Base-by-base conservation (phyloP, 768 basidiomycete species). In the Pleurotus sapidus region DNA sequence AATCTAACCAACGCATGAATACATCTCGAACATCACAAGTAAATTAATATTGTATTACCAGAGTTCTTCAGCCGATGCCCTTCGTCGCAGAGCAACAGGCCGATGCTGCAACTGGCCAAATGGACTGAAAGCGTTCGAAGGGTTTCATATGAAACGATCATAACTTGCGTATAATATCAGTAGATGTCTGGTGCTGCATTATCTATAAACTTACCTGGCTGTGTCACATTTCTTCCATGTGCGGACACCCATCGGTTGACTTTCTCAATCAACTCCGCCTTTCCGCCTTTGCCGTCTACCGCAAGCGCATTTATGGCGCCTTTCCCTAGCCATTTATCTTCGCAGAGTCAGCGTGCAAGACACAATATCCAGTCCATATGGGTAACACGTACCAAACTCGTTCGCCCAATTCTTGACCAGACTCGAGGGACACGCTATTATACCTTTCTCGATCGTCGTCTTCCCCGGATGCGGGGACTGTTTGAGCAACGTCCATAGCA, bases 351-450 rank as follows among this genome's bases (percentile, higher is more conserved):
- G 40, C 3, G 48, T 39, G 11, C 37, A 46, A 47, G 34, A 55
- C 18, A 47, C 15, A 50, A 45, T 39, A 47, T 25, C 42, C 18
- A 25, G 27, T 25, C 48, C 20, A 23, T 11, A n/a, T n/a, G 57
- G n/a, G 43, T 30, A 45, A 2, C 34, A 73, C 81, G 53, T 59
- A 88, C 95, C 84, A 25, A 98, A 78, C 72, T 99, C 97, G 68
- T 98, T 98, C 0, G 93, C 96, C 97, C 97, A 99, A 65, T 98
- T 98, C 68, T 91, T 92, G 27, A 99, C 97, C 59, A 99, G 75
- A 78, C 93, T 96, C 7, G 94, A 92, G 0, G 97, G 97, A 70
- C 97, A 99, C 0, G 87, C 95, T 63, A 99, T 97, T 68, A 99
- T 95, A 59, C 91, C 95, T 72, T 98, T 99, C 67, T 98, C 96